Evolutionary conservation across 768 basidiomycete genomes (phyloP).

Genomic region (Pulveroboletus frians): DNA sequence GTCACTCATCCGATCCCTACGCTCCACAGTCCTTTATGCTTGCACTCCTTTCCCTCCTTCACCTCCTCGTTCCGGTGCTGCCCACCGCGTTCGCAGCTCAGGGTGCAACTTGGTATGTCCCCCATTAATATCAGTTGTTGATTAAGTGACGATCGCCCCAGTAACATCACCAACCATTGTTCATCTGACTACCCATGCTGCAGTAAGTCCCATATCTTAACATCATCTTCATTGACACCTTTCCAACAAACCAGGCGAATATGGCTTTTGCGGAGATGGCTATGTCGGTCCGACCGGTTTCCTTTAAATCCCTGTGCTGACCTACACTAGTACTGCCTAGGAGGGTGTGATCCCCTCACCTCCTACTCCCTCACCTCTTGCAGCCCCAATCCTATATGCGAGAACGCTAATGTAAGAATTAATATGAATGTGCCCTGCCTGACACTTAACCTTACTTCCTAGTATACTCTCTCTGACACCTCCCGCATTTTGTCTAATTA

Average conservation of each 20-base stretch:
- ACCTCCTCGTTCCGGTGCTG: constrained; percentile 13
- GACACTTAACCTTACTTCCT: neutral
- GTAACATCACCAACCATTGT: constrained; percentile 36
- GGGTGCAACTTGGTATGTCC: constrained; percentile 26
- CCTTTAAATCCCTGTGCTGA: constrained; percentile 6
- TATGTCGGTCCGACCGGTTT: constrained; percentile 25
- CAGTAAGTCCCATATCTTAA: constrained; percentile 29
- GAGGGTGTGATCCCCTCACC: constrained; percentile 78
- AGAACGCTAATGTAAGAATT: constrained; percentile 49
- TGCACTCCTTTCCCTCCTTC: constrained; percentile 12
- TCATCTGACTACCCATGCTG: constrained; percentile 39
- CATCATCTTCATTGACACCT: neutral
- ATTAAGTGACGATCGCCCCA: constrained; percentile 12
- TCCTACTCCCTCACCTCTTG: constrained; percentile 65
- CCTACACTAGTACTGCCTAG: constrained; percentile 61
- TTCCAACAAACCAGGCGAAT: constrained; percentile 36
- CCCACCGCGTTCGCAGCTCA: constrained; percentile 19
- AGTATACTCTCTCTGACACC: constrained; percentile 63
- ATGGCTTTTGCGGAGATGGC: constrained; percentile 48
- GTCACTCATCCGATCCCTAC: constrained; percentile 1
- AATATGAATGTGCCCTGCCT: neutral
- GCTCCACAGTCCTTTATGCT: constrained; percentile 20
- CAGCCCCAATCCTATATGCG: constrained; percentile 65
- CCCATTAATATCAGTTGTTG: neutral
- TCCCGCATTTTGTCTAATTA: constrained; percentile 62